Evolutionary conservation across 2,329 filamentous ascomycete genomes (phyloP), one percentile per base, ranked within the genome.

Genomic region (Fusarium compactum): DNA sequence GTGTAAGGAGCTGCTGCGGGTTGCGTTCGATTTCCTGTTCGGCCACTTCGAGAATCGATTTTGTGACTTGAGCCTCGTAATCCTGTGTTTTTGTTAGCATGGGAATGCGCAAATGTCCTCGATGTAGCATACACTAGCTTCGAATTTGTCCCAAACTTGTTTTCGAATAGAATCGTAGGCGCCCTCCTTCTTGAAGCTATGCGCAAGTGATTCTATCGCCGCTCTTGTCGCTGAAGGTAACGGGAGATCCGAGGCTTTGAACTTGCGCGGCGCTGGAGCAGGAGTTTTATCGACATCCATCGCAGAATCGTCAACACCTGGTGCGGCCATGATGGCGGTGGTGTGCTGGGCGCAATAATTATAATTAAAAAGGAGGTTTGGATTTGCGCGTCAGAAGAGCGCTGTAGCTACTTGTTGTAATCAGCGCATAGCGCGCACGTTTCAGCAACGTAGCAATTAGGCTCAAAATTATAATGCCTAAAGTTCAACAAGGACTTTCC

Each of bases 101-200:
- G 27, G 20, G 40, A 43, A 30, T 48, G 60, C 86, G 62, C 15
- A 32, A 12, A 14, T 8, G 14, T 24, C 15, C n/a, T 20, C 30
- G 20, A 12, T 18, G 11, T 44, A n/a, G 56, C 69, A 18, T 85
- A 93, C 91, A 72, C 89, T 90, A 30, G 87, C 86, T 75, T 90
- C 89, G 72, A 93, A 93, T 62, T 92, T 90, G 47, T 92, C 88
- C 87, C 92, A 94, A 14, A 93, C 86, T 74, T 92, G 87, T 77
- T 94, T 95, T 66, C 92, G 89, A 69, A 95, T 87, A 16, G 86
- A 83, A 80, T 96, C 93, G 76, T 95, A 96, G 61, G 92, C 91
- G 65, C 93, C 93, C 80, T 93, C 94, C 82, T 95, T 95, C 81
- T 95, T 95, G 82, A 95, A 95, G 14, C 87, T 91, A 76, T 93